Evolutionary conservation across 805 yeast genomes (phyloP).

Genomic region (Saccharomycopsis fibuligera): DNA sequence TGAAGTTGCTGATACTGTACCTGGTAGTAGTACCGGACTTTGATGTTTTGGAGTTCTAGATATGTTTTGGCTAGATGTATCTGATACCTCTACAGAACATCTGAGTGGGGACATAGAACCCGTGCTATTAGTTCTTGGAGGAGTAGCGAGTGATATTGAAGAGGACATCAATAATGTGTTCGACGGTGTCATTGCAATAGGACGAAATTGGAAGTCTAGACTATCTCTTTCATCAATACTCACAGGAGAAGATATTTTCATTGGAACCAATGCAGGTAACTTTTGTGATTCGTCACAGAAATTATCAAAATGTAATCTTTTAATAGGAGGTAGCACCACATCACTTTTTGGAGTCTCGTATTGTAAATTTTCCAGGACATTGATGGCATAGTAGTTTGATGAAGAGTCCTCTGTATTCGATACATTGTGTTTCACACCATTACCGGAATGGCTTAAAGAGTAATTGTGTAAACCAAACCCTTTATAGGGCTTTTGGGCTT

Average conservation of each 20-base stretch:
- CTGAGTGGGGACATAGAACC: neutral
- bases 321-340: neutral
- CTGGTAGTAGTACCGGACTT: neutral
- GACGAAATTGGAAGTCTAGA: neutral
- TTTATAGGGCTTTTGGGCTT: neutral
- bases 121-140: neutral
- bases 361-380: neutral
- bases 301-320: neutral
- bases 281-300: neutral
- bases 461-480: neutral
- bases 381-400: conserved; percentile 9
- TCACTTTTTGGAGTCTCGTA: neutral
- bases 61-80: neutral
- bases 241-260: conserved; percentile 12
- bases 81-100: neutral
- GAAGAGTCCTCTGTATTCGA: neutral
- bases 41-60: neutral
- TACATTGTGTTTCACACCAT: neutral
- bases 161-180: neutral
- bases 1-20: neutral
- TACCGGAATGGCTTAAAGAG: neutral
- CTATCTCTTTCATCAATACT: neutral
- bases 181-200: neutral
- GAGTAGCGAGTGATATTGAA: neutral
- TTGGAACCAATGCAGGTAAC: conserved; percentile 14